Evolutionary conservation across 495 filamentous ascomycete genomes (phyloP).

Genomic region (Hypoxylon intermedium): DNA sequence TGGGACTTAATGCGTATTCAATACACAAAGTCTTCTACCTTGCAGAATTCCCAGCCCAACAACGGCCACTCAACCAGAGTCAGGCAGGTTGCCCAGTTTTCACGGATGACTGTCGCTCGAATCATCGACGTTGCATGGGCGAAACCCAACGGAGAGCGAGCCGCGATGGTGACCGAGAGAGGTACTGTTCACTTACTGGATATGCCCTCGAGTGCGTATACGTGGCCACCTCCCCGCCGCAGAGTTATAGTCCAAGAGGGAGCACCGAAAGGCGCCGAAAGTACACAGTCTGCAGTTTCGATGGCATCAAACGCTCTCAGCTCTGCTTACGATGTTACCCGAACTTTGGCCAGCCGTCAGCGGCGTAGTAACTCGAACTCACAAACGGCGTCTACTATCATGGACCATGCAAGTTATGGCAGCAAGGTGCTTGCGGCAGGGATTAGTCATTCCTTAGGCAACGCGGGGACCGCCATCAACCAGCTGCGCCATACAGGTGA

Average conservation of each 20-base stretch:
- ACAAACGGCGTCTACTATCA: constrained; percentile 62
- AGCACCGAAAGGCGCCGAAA: constrained; percentile 45
- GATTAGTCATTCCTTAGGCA: constrained; percentile 82
- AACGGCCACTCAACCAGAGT: constrained; percentile 59
- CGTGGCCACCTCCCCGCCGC: constrained; percentile 87
- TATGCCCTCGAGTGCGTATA: constrained; percentile 79
- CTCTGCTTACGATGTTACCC: constrained; percentile 67
- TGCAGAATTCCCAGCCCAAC: constrained; percentile 50
- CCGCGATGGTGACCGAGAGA: constrained; percentile 86
- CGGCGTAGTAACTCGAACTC: constrained; percentile 57
- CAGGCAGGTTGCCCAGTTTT: constrained; percentile 83
- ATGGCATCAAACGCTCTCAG: constrained; percentile 67
- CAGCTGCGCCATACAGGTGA: constrained; percentile 83
- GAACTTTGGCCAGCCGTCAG: constrained; percentile 56
- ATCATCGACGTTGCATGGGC: constrained; percentile 92
- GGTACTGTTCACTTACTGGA: constrained; percentile 94
- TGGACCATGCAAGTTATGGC: constrained; percentile 72
- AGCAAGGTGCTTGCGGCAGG: constrained; percentile 83
- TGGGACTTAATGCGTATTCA: constrained; percentile 89
- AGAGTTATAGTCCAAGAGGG: constrained; percentile 53
- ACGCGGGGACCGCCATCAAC: constrained; percentile 77
- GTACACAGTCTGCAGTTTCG: constrained; percentile 58
- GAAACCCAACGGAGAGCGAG: constrained; percentile 75
- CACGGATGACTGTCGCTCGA: constrained; percentile 86
- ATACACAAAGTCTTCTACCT: constrained; percentile 58